Percentiles rank a stretch among this genome's conserved stretches.
phyloP scores from a whole-genome alignment of 768 basidiomycete species.

The Phlebiopsis gigantea region DNA sequence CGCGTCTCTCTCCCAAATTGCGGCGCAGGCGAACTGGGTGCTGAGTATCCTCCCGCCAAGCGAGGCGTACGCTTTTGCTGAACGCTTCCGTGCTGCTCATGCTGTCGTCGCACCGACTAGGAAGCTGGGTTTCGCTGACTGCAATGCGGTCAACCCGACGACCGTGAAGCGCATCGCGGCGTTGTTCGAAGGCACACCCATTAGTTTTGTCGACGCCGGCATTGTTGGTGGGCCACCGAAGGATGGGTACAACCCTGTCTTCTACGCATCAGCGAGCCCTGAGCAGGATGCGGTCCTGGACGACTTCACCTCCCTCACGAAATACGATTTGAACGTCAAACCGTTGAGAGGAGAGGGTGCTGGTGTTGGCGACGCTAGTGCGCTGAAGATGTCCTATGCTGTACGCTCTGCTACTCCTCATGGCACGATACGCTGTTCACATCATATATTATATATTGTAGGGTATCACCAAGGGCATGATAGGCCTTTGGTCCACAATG shows the following conservation, averaged over 20 bases:
- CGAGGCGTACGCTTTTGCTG: constrained; percentile 41
- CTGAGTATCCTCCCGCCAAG: constrained; percentile 56
- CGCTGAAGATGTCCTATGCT: constrained; percentile 61
- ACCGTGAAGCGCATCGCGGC: constrained; percentile 43
- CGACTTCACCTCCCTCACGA: constrained; percentile 34
- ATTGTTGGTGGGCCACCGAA: constrained; percentile 55
- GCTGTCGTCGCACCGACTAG: constrained; percentile 9
- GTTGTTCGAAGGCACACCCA: constrained; percentile 34
- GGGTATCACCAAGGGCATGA: constrained; percentile 54
- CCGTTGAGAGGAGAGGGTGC: constrained; percentile 41
- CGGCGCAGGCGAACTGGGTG: constrained; percentile 36
- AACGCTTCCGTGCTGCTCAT: constrained; percentile 31
- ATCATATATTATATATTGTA: constrained; percentile 15
- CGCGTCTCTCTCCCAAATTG: constrained; percentile 33
- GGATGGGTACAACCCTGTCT: constrained; percentile 43
- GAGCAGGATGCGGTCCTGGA: constrained; percentile 30
- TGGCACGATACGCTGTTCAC: not conserved
- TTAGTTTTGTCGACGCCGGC: constrained; percentile 48
- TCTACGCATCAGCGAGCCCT: constrained; percentile 45
- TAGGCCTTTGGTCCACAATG: constrained; percentile 49
- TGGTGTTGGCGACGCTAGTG: constrained; percentile 53
- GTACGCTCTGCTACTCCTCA: constrained; percentile 28
- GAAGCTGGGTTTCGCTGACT: constrained; percentile 41
- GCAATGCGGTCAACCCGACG: constrained; percentile 52
- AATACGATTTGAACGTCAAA: constrained; percentile 42